A percentile compares a stretch with the other conserved stretches of the same genome.
phyloP scores from a whole-genome alignment of 768 basidiomycete genomes.

The Hortiboletus campestris region DNA sequence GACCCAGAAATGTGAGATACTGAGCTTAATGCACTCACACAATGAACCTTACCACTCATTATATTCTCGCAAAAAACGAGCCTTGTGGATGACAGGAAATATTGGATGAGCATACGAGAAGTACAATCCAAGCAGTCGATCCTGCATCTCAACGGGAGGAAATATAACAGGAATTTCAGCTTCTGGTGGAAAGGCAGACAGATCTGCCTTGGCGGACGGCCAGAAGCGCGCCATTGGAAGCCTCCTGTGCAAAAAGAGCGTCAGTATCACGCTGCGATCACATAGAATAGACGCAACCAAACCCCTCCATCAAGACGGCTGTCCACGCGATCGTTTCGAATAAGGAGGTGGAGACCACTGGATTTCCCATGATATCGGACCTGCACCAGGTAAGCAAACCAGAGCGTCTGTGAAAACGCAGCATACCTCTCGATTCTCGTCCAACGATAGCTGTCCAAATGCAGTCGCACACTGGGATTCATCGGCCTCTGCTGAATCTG shows the following conservation, averaged over 20 bases:
- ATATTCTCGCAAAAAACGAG: slow-evolving; percentile 65
- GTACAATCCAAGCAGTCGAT: slow-evolving; percentile 69
- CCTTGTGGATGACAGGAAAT: slow-evolving; percentile 78
- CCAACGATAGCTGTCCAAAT: slow-evolving; percentile 69
- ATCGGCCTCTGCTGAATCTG: slow-evolving; percentile 38
- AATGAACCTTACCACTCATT: slow-evolving; percentile 42
- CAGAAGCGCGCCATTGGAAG: slow-evolving; percentile 75
- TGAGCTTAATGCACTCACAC: not conserved
- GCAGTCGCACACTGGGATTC: slow-evolving; percentile 49
- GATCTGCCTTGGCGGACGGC: slow-evolving; percentile 53
- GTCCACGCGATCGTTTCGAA: slow-evolving; percentile 61
- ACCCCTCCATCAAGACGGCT: slow-evolving; percentile 66
- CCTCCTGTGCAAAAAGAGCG: slow-evolving; percentile 41
- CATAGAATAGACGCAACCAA: slow-evolving; percentile 43
- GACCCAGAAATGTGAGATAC: slow-evolving; percentile 1
- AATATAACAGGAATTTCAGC: slow-evolving; percentile 47
- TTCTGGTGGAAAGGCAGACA: slow-evolving; percentile 40
- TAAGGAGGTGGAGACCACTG: slow-evolving; percentile 75
- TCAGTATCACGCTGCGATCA: slow-evolving; percentile 11
- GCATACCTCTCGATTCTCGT: slow-evolving; percentile 70
- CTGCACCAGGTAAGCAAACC: slow-evolving; percentile 37
- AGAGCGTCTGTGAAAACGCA: not conserved
- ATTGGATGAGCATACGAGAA: slow-evolving; percentile 83
- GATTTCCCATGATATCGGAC: slow-evolving; percentile 81
- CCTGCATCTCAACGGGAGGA: slow-evolving; percentile 62